Evolutionary conservation across 371 early-diverging fungal genomes (phyloP).

Genomic region (Circinella umbellata): DNA sequence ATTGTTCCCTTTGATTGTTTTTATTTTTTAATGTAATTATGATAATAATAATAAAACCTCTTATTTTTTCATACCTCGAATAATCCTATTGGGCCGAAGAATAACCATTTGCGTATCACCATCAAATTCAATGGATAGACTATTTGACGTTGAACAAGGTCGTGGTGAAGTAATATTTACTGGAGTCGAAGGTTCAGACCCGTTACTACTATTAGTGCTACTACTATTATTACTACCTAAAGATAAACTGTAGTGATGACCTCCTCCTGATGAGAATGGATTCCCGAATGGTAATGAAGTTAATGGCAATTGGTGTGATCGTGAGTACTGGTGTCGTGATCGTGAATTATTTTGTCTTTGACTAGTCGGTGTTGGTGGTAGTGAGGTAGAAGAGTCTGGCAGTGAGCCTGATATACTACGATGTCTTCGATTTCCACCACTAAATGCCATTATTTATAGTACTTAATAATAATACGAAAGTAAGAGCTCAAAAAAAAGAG

Average conservation of each 20-base stretch:
- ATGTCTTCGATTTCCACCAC: not conserved
- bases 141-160: not conserved
- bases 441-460: not conserved
- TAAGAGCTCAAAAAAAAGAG: not conserved
- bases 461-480: not conserved
- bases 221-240: constrained; percentile 7
- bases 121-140: constrained; percentile 31
- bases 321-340: constrained; percentile 20
- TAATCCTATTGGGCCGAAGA: constrained; percentile 44
- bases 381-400: not conserved
- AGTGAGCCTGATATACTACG: not conserved
- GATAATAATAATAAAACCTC: not conserved
- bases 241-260: constrained; percentile 15
- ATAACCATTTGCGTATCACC: constrained; percentile 42
- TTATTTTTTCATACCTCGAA: constrained; percentile 29
- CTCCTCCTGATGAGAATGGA: not conserved
- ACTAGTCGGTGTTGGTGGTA: not conserved
- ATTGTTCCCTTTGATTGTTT: too few relatives aligned
- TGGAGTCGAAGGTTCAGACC: not conserved
- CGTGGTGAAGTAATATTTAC: not conserved
- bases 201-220: not conserved
- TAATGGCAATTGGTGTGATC: constrained; percentile 23
- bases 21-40: not conserved
- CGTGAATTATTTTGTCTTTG: not conserved
- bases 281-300: constrained; percentile 9